phyloP scores from a whole-genome alignment of 2,329 filamentous ascomycete species.

The Verticillium alfalfae region DNA sequence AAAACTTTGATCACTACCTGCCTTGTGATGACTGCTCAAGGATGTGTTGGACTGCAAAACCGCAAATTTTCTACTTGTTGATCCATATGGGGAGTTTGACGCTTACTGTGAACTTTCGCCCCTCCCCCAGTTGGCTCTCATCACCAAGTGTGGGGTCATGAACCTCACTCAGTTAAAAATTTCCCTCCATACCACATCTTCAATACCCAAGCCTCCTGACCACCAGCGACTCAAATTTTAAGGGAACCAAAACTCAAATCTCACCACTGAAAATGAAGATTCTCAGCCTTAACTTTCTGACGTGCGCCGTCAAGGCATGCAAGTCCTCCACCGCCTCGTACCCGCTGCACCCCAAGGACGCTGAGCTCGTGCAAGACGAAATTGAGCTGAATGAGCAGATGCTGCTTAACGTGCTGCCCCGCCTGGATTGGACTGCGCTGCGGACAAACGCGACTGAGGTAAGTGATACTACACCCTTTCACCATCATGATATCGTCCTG shows the following conservation, averaged over 20 bases:
- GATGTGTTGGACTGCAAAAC: too few species aligned
- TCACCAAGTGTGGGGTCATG: background rate
- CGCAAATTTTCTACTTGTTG: background rate
- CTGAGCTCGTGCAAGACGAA: slow-evolving; percentile 81
- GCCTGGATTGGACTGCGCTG: slow-evolving; percentile 84
- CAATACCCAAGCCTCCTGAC: background rate
- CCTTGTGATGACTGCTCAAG: background rate
- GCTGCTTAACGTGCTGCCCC: slow-evolving; percentile 76
- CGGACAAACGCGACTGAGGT: slow-evolving; percentile 73
- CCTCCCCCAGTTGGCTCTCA: background rate
- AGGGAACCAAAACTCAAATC: slow-evolving; percentile 1
- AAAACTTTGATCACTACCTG: background rate
- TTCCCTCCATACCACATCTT: background rate
- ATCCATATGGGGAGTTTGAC: background rate
- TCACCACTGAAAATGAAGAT: slow-evolving; percentile 68
- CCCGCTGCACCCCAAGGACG: slow-evolving; percentile 87
- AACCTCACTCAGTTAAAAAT: background rate
- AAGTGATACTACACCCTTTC: slow-evolving; percentile 15
- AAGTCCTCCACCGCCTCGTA: slow-evolving; percentile 75
- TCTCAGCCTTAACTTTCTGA: slow-evolving; percentile 92
- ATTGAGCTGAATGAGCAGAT: slow-evolving; percentile 76
- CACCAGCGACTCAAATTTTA: slow-evolving; percentile 1
- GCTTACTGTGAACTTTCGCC: background rate
- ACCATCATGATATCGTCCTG: background rate
- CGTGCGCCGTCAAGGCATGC: slow-evolving; percentile 93